Percentiles rank a stretch among this genome's conserved stretches.
Conservation (phyloP, 345 rosid genomes). For the Kernera saxatilis region DNA sequence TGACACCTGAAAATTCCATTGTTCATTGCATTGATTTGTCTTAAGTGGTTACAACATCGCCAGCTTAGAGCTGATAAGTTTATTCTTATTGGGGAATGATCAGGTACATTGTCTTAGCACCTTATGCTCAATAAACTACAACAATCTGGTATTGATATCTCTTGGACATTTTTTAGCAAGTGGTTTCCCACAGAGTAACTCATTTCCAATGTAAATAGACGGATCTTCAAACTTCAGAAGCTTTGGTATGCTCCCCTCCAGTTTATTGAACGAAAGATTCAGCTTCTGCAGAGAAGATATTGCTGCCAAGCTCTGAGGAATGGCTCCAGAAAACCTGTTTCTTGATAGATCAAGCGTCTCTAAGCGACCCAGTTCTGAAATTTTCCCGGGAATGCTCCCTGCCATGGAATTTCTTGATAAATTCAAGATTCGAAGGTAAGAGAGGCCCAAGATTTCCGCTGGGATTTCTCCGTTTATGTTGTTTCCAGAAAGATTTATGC, state of each 20-base stretch:
- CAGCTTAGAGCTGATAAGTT: background rate
- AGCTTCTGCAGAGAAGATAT: constrained; percentile 33
- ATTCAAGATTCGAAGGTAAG: constrained; percentile 30
- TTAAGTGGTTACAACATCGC: background rate
- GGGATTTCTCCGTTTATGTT: constrained; percentile 39
- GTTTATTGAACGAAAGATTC: constrained; percentile 46
- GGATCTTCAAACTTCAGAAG: constrained; percentile 35
- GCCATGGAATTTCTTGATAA: constrained; percentile 32
- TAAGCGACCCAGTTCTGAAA: constrained; percentile 27
- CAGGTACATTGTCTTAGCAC: constrained; percentile 2
- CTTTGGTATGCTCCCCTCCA: constrained; percentile 45
- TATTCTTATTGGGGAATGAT: background rate
- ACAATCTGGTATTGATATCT: constrained; percentile 10
- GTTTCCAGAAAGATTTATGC: constrained; percentile 42
- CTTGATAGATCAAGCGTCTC: constrained; percentile 38
- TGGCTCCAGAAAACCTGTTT: constrained; percentile 42
- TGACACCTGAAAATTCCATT: background rate
- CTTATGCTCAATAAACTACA: background rate
- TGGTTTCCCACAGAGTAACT: constrained; percentile 44
- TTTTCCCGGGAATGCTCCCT: constrained; percentile 28
- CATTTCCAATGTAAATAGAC: constrained; percentile 41
- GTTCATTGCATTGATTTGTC: background rate
- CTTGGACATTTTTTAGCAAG: constrained; percentile 35
- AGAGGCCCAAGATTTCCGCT: constrained; percentile 21
- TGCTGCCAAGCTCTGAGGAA: constrained; percentile 40